These are phyloP conservation scores for Penicillium sp. DNA, from an alignment of 2,329 filamentous ascomycete species.

Conservation along the genomic window DNA sequence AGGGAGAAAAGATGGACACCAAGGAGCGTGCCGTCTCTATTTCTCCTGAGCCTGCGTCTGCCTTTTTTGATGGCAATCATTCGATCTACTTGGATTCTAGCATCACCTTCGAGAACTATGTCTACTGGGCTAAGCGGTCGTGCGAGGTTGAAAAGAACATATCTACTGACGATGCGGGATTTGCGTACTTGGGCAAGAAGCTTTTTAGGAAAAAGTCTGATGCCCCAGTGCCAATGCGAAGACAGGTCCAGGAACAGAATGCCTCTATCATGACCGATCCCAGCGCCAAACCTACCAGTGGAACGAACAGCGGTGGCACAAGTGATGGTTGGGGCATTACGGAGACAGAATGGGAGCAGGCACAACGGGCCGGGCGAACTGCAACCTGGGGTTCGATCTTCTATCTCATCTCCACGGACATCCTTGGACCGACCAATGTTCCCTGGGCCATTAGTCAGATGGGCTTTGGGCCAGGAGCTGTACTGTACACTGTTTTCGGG, in stretches of 20 bases:
- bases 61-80: background rate
- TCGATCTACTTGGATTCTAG: slow-evolving; percentile 19
- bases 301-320: background rate
- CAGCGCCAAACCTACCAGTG: background rate
- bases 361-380: slow-evolving; percentile 41
- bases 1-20: slow-evolving; percentile 14
- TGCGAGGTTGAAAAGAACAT: slow-evolving; percentile 25
- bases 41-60: background rate
- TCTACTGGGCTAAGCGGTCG: slow-evolving; percentile 30
- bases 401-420: slow-evolving; percentile 45
- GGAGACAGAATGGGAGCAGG: slow-evolving; percentile 40
- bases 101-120: slow-evolving; percentile 32
- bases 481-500: slow-evolving; percentile 32
- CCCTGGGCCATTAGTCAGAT: slow-evolving; percentile 26
- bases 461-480: slow-evolving; percentile 41
- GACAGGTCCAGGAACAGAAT: background rate
- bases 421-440: slow-evolving; percentile 39
- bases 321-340: background rate
- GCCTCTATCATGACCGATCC: background rate
- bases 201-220: background rate
- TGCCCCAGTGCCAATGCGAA: too few relatives aligned
- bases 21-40: slow-evolving; percentile 12
- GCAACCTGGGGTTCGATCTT: slow-evolving; percentile 43
- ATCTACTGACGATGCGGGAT: slow-evolving; percentile 13
- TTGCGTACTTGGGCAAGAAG: background rate